phyloP scores from a whole-genome alignment of 768 basidiomycete species.

The Chiua virens region DNA sequence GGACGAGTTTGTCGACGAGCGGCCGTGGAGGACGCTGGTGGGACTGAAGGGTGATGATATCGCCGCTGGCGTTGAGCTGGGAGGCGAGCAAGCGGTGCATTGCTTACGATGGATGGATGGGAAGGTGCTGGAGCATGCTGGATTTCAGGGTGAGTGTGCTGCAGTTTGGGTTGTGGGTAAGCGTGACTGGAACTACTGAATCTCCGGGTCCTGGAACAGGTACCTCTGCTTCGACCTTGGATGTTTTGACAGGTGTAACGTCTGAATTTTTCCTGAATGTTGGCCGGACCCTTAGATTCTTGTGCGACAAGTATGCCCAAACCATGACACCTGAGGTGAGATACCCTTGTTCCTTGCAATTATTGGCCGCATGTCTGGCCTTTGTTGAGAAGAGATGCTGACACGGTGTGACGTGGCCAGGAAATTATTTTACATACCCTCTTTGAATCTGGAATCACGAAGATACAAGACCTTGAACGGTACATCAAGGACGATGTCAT shows the following conservation, averaged over 20 bases:
- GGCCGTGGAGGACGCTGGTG: conserved; percentile 50
- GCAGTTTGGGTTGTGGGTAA: background rate
- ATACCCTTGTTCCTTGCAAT: conserved; percentile 1
- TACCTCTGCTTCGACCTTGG: conserved; percentile 70
- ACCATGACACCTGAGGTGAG: conserved; percentile 85
- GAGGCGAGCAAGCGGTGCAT: conserved; percentile 55
- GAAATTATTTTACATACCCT: conserved; percentile 92
- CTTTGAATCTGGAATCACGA: conserved; percentile 83
- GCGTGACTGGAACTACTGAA: conserved; percentile 3
- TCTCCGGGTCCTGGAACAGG: conserved; percentile 43
- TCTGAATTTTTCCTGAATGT: conserved; percentile 84
- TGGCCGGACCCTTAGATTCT: conserved; percentile 79
- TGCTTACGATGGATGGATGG: conserved; percentile 71
- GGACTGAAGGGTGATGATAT: conserved; percentile 14
- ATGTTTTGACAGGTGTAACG: conserved; percentile 73
- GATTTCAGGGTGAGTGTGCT: conserved; percentile 77
- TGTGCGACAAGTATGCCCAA: conserved; percentile 76
- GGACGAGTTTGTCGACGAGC: conserved; percentile 51
- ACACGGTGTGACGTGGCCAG: conserved; percentile 39
- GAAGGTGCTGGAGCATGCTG: conserved; percentile 85
- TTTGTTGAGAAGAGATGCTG: conserved; percentile 1
- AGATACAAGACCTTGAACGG: conserved; percentile 75
- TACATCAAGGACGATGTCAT: conserved; percentile 90
- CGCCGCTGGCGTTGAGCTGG: conserved; percentile 48
- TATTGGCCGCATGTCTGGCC: background rate